A percentile compares a stretch with the other conserved stretches of the same genome.
Evolutionary conservation across 495 filamentous ascomycete genomes (phyloP).

Genomic region (Massariosphaeria phaeospora): DNA sequence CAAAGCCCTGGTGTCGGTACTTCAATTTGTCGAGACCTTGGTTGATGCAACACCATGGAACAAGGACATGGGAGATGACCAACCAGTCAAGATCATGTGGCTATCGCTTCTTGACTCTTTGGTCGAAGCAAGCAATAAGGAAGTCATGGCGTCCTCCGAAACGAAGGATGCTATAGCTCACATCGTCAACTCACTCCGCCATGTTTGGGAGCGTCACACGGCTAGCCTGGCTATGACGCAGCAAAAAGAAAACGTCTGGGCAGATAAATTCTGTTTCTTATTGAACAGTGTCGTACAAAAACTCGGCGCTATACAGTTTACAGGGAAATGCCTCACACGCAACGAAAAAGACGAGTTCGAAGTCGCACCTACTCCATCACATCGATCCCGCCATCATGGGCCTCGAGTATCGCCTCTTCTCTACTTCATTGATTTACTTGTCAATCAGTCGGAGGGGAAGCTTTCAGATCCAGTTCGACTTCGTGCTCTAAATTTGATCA

Average conservation of each 20-base stretch:
- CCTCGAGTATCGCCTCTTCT: slow-evolving; percentile 33
- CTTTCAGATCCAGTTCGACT: slow-evolving; percentile 22
- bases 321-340: slow-evolving; percentile 59
- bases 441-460: slow-evolving; percentile 22
- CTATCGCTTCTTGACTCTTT: slow-evolving; percentile 60
- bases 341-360: slow-evolving; percentile 32
- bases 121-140: slow-evolving; percentile 74
- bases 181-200: slow-evolving; percentile 60
- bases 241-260: slow-evolving; percentile 44
- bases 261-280: slow-evolving; percentile 56
- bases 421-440: slow-evolving; percentile 31
- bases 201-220: slow-evolving; percentile 54
- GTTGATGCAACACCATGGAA: slow-evolving; percentile 54
- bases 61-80: slow-evolving; percentile 41
- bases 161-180: slow-evolving; percentile 72
- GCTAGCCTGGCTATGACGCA: slow-evolving; percentile 2
- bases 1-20: slow-evolving; percentile 55
- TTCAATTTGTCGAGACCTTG: slow-evolving; percentile 60
- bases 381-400: slow-evolving; percentile 33
- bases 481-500: slow-evolving; percentile 8
- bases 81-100: slow-evolving; percentile 60
- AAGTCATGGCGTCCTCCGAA: slow-evolving; percentile 82
- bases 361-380: slow-evolving; percentile 38
- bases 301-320: slow-evolving; percentile 70
- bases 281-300: slow-evolving; percentile 57